Base-by-base conservation (phyloP, 306 rosid genomes). In the Prosopis cineraria region DNA sequence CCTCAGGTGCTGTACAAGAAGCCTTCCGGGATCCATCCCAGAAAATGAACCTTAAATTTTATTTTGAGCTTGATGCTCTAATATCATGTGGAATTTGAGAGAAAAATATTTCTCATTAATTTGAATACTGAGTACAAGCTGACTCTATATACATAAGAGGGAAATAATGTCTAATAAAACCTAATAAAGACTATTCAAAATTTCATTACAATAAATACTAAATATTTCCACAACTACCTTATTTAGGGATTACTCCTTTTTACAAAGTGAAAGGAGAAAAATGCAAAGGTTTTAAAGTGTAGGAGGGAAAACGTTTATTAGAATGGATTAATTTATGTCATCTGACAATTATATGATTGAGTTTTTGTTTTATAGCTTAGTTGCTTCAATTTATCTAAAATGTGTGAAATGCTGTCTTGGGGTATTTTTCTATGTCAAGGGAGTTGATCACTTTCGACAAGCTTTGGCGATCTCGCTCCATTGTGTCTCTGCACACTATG, bases 361-460 rank as follows among this genome's bases (percentile, higher is more conserved):
- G 69, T 74, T 81, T 67, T 79, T 78, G 20, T 2, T 66, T 17
- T 50, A 37, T 48, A 47, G 77, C 65, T 65, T 5, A 68, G 65
- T 71, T 29, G 47, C 68, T 72, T 78, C 52, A 68, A 50, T 78
- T 16, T 39, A 71, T 37, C 13, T 45, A 36, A 76, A 62, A 50
- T 31, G 48, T 36, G 24, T 77, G 43, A 76, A 72, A 47, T 75
- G 20, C 64, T 56, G 48, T 71, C 44, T 22, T 70, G 33, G 33
- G 84, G 7, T 79, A 11, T 58, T 65, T 83, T 80, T 89, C 68
- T 75, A 33, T 71, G 19, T 78, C 60, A 86, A 94, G 98, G 98
- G 97, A 84, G 84, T 92, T 64, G 98, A 94, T 78, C 91, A 83
- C 70, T 92, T 92, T 85, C 92, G 74, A 69, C 90, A 83, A 88